These are phyloP conservation scores for Boletus pseudopeckii DNA, from an alignment of 768 basidiomycete species.

Conservation along the genomic window DNA sequence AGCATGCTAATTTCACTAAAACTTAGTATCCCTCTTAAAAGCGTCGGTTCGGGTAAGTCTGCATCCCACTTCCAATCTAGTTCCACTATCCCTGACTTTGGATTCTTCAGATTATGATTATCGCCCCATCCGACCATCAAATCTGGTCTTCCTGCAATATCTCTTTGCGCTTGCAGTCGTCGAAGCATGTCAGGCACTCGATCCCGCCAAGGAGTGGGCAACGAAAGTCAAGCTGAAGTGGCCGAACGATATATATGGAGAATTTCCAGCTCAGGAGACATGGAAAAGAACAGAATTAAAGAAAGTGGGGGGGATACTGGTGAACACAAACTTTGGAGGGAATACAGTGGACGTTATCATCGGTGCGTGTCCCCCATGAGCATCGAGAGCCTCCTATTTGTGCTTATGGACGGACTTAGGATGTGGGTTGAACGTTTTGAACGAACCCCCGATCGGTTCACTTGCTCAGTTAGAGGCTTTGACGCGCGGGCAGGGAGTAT, in stretches of 20 bases:
- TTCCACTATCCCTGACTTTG: background rate
- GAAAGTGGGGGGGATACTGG: conserved; percentile 90
- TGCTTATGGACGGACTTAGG: conserved; percentile 45
- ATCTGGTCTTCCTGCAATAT: conserved; percentile 92
- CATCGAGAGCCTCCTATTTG: background rate
- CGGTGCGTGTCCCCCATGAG: conserved; percentile 47
- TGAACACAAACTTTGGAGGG: conserved; percentile 80
- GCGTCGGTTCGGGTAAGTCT: conserved; percentile 4
- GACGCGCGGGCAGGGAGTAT: background rate
- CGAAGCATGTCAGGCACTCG: conserved; percentile 64
- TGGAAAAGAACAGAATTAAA: conserved; percentile 40
- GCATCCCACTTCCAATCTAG: background rate
- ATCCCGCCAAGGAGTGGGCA: conserved; percentile 46
- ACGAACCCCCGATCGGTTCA: conserved; percentile 78
- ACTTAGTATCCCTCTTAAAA: conserved; percentile 21
- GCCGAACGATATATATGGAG: conserved; percentile 94
- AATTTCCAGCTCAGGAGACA: conserved; percentile 41
- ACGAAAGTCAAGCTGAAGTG: conserved; percentile 79
- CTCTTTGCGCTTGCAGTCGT: conserved; percentile 87
- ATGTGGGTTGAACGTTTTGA: conserved; percentile 85
- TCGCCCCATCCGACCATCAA: conserved; percentile 35
- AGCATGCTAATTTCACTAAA: conserved; percentile 66
- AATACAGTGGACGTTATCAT: conserved; percentile 74
- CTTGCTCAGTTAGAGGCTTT: conserved; percentile 62
- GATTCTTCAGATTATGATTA: background rate